Evolutionary conservation across 169 alveolate genomes (phyloP).

Genomic region (Hepatocystis sp.): DNA sequence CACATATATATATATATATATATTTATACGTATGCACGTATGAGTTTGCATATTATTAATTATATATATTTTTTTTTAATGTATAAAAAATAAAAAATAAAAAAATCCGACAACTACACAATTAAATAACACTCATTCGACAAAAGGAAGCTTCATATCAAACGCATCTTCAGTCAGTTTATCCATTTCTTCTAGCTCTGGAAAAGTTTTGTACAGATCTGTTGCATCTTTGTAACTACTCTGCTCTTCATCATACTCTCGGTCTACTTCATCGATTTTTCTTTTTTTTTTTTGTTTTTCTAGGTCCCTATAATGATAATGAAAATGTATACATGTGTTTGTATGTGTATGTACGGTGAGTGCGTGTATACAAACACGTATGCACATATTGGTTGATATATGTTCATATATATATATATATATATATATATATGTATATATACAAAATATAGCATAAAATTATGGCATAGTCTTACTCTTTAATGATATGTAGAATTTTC

Average conservation of each 20-base stretch:
- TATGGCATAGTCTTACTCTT: slow-evolving; percentile 64
- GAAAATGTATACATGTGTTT: not conserved
- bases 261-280: slow-evolving; percentile 69
- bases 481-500: slow-evolving; percentile 41
- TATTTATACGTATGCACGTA: no score
- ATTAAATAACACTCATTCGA: no score
- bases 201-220: slow-evolving; percentile 40
- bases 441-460: no score
- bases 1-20: no score
- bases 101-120: no score
- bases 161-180: slow-evolving; percentile 46
- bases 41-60: no score
- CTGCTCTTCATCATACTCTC: slow-evolving; percentile 71
- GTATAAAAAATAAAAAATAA: no score
- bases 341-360: slow-evolving; percentile 7
- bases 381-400: not conserved
- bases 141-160: slow-evolving; percentile 75
- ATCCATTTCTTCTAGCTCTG: slow-evolving; percentile 74
- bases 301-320: slow-evolving; percentile 49
- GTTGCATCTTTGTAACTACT: slow-evolving; percentile 49
- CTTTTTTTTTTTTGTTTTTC: slow-evolving; percentile 71
- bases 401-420: slow-evolving; percentile 3
- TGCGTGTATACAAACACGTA: not conserved
- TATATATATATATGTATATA: not conserved
- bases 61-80: no score